phyloP scores from a whole-genome alignment of 2,329 filamentous ascomycete genomes.

The Pseudocercospora pini-densiflorae region DNA sequence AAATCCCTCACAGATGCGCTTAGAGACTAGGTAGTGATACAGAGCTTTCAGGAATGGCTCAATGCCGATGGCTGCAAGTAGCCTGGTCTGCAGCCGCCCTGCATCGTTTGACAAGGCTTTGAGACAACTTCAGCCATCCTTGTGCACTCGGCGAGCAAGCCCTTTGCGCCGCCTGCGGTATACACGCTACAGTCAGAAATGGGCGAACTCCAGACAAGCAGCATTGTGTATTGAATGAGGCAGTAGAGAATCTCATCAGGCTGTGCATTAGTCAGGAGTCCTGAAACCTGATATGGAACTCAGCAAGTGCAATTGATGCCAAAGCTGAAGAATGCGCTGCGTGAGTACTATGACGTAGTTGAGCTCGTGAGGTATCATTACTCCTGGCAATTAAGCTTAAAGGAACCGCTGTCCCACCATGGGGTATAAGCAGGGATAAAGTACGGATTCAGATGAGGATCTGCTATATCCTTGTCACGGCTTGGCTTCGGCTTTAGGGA shows the following conservation, averaged over 20 bases:
- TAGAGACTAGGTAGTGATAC: constrained; percentile 2
- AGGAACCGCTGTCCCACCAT: neutral
- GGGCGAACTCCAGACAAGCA: neutral
- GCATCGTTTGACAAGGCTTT: neutral
- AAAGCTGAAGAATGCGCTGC: neutral
- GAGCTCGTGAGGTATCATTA: neutral
- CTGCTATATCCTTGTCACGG: neutral
- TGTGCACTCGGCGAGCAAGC: neutral
- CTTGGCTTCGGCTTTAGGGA: constrained; percentile 1
- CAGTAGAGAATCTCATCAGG: neutral
- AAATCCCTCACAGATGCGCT: neutral
- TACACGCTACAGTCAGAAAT: neutral
- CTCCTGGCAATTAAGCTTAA: neutral
- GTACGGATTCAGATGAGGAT: constrained; percentile 7
- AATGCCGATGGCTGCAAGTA: neutral
- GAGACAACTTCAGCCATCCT: constrained; percentile 1
- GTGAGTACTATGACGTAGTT: neutral
- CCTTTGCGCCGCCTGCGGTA: neutral
- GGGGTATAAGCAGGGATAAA: neutral
- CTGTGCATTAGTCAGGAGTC: neutral
- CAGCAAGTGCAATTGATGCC: neutral
- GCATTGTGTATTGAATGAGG: neutral
- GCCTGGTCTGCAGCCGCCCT: constrained; percentile 1
- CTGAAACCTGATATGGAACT: neutral
- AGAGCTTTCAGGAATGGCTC: neutral